Conservation (phyloP, 108 stramenopile species). For the Cyclotella choctawhatcheeana region DNA sequence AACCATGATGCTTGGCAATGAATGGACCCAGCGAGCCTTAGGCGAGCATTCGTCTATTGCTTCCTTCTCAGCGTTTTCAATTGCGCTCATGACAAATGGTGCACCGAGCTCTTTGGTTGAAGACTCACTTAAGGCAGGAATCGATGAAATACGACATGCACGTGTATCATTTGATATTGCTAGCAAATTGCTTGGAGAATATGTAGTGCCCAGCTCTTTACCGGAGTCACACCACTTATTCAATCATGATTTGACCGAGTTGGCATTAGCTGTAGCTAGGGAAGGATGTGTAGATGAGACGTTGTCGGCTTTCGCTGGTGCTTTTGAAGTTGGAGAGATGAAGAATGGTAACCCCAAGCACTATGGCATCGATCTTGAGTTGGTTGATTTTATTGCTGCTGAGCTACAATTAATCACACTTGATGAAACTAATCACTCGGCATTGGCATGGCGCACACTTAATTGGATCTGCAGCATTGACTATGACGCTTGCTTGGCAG, state of each 20-base stretch:
- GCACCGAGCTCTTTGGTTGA: slow-evolving; percentile 61
- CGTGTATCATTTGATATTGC: slow-evolving; percentile 60
- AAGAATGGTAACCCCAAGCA: slow-evolving; percentile 18
- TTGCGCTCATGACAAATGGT: slow-evolving; percentile 68
- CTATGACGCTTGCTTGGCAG: neutral
- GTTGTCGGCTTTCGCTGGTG: slow-evolving; percentile 57
- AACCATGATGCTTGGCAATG: slow-evolving; percentile 44
- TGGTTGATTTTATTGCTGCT: slow-evolving; percentile 37
- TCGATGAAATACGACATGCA: slow-evolving; percentile 71
- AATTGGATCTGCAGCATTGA: slow-evolving; percentile 17
- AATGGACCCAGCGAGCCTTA: slow-evolving; percentile 61
- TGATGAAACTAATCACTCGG: slow-evolving; percentile 62
- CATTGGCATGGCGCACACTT: slow-evolving; percentile 66
- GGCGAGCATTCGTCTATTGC: slow-evolving; percentile 72
- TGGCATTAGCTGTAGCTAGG: slow-evolving; percentile 58
- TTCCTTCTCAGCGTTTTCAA: slow-evolving; percentile 66
- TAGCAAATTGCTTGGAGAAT: slow-evolving; percentile 48
- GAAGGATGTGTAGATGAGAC: slow-evolving; percentile 73
- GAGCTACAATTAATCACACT: slow-evolving; percentile 58
- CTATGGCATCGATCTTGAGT: slow-evolving; percentile 25
- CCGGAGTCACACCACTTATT: slow-evolving; percentile 42
- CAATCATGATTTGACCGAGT: slow-evolving; percentile 47
- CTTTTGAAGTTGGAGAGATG: slow-evolving; percentile 49
- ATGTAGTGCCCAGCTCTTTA: slow-evolving; percentile 54
- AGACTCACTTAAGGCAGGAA: slow-evolving; percentile 58